Evolutionary conservation across 1,284 basidiomycete species (phyloP), one percentile per base, ranked within the genome.

Genomic region (Cutaneotrichosporon spelunceum): DNA sequence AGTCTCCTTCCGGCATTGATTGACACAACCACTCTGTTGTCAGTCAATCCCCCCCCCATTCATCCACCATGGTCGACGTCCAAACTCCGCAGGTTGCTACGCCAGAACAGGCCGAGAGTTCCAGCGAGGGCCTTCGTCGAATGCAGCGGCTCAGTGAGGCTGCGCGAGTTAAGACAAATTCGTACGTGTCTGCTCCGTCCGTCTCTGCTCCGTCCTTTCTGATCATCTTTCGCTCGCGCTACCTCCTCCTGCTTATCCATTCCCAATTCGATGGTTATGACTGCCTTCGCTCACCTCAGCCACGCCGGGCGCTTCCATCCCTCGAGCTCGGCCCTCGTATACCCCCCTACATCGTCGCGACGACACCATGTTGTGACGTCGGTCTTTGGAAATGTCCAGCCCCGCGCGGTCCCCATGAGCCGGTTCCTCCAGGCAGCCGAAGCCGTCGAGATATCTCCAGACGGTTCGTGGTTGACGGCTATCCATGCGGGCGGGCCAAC

Each of bases 401-500:
- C 70, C 53, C 59, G 68, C 36, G 55, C 56, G 16, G 50, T 76
- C 16, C 64, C 68, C 5, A 52, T 65, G 4, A 67, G 72, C 4
- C 34, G 65, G 0, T 13, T 70, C 24, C 60, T 72, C 8, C 53
- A 56, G 21, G 66, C 65, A 3, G 60, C 65, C 9, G 53, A 66
- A 36, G 63, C 69, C 24, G n/a, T 73, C 8, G 64, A 59, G 24
- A 52, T 70, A 21, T 74, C 73, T 10, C 72, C 70, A 11, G 64
- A 67, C 57, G 75, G 73, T 19, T 42, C 62, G n/a, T 77, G 74
- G 74, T 56, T 71, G 9, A 59, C 66, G 11, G 58, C 66, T 24
- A 74, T 55, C 48, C 49, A 56, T 44, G 29, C 53, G 26, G 26
- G 48, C 11, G 57, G 48, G 48, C 53, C 58, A 3, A 53, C 48